These are phyloP conservation scores for Sanghuangporus weigelae DNA, from an alignment of 1,284 basidiomycete genomes.

Conservation along the genomic window DNA sequence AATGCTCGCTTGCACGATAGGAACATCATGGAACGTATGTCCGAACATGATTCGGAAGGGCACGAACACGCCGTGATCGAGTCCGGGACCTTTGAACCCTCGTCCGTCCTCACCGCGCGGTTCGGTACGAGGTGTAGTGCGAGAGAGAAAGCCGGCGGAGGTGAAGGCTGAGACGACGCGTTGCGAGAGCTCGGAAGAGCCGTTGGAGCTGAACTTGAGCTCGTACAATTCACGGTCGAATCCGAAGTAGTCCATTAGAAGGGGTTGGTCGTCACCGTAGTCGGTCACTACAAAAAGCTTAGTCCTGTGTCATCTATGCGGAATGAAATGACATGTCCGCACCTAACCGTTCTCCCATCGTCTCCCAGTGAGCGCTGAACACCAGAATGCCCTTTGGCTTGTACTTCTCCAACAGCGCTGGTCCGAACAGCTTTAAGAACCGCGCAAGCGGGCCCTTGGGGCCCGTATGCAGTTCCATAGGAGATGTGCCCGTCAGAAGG, in stretches of 20 bases:
- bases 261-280: constrained; percentile 67
- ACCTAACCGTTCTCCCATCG: constrained; percentile 50
- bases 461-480: constrained; percentile 36
- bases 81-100: constrained; percentile 54
- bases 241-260: constrained; percentile 70
- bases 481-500: constrained; percentile 19
- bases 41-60: constrained; percentile 78
- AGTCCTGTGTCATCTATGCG: neutral
- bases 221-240: constrained; percentile 56
- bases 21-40: constrained; percentile 50
- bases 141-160: constrained; percentile 54
- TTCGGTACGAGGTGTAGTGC: constrained; percentile 46
- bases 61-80: constrained; percentile 72
- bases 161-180: constrained; percentile 57
- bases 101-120: constrained; percentile 61
- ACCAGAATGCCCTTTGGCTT: constrained; percentile 70
- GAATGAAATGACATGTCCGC: constrained; percentile 15
- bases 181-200: constrained; percentile 49
- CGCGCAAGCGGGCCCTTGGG: constrained; percentile 49
- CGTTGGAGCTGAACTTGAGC: constrained; percentile 61
- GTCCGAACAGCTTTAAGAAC: constrained; percentile 68
- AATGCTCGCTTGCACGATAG: constrained; percentile 68
- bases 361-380: constrained; percentile 80
- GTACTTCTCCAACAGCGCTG: constrained; percentile 61
- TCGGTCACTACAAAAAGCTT: constrained; percentile 48